phyloP scores from a whole-genome alignment of 371 early-diverging fungal genomes.

The Coemansia sp. region DNA sequence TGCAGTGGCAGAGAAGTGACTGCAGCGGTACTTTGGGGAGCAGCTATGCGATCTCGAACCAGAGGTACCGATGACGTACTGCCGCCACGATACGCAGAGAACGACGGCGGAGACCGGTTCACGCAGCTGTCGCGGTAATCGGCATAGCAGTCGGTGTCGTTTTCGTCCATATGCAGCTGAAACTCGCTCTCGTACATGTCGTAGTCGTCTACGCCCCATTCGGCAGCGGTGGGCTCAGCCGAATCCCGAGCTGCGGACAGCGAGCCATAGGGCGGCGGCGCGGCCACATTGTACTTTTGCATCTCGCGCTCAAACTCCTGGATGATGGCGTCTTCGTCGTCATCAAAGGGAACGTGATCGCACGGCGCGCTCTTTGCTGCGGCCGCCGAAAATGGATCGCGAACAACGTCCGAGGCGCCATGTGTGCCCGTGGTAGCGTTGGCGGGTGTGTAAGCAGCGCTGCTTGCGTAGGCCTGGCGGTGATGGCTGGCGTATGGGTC shows the following conservation, averaged over 20 bases:
- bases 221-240: slow-evolving; percentile 2
- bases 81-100: background rate
- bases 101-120: background rate
- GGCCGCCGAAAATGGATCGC: slow-evolving; percentile 33
- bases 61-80: background rate
- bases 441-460: background rate
- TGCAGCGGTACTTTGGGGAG: background rate
- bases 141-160: slow-evolving; percentile 14
- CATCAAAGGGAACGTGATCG: slow-evolving; percentile 45
- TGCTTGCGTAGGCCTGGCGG: background rate
- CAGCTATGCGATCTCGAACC: background rate
- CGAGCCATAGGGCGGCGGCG: background rate
- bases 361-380: slow-evolving; percentile 4
- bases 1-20: slow-evolving; percentile 7
- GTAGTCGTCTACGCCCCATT: slow-evolving; percentile 16
- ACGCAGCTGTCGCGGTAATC: background rate
- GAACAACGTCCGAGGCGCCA: slow-evolving; percentile 23
- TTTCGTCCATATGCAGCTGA: slow-evolving; percentile 20
- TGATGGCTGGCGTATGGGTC: slow-evolving; percentile 36
- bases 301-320: slow-evolving; percentile 52
- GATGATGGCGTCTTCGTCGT: slow-evolving; percentile 49
- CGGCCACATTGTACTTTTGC: slow-evolving; percentile 27
- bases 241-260: background rate
- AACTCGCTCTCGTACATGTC: slow-evolving; percentile 32
- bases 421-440: background rate